Evolutionary conservation across 306 rosid genomes (phyloP).

Genomic region (cucumber (Cucumis sativus)): Cucumber_9930_V3 NC_026658.2:16111501-16112000

Average conservation of each 20-base stretch:
- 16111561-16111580: too few species aligned
- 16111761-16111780: constrained; percentile 21
- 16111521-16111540: too few species aligned
- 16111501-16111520: not conserved
- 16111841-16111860: not conserved
- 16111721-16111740: constrained; percentile 34
- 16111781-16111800: not conserved
- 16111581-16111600: too few species aligned
- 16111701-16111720: constrained; percentile 10
- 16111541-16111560: too few species aligned
- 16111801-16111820: not conserved
- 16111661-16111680: too few species aligned
- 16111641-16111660: too few species aligned
- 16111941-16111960: not conserved
- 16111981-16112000: not conserved
- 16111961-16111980: not conserved
- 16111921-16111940: not conserved
- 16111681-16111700: not conserved
- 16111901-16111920: not conserved
- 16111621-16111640: not conserved
- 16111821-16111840: not conserved
- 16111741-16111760: constrained; percentile 30
- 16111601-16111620: too few species aligned
- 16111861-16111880: not conserved
- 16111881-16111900: not conserved